phyloP scores from a whole-genome alignment of 1,284 basidiomycete genomes.

The Boletus semigastroideus region DNA sequence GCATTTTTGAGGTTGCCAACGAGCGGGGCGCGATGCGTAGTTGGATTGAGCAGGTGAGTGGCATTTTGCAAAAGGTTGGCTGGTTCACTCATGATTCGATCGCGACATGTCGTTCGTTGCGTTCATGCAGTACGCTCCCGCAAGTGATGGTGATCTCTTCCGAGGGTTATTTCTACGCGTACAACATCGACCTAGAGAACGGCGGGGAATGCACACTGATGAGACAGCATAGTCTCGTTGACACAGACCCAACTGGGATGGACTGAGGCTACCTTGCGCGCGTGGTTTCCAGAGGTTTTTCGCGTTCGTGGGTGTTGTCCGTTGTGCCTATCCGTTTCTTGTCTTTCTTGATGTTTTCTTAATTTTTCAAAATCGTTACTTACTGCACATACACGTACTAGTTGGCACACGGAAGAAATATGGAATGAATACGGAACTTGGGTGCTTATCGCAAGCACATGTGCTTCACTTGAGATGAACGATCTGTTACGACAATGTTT shows the following conservation, averaged over 20 bases:
- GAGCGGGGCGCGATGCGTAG: conserved; percentile 77
- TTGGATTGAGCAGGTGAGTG: conserved; percentile 82
- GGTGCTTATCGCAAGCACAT: too few species aligned
- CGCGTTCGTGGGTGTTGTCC: neutral
- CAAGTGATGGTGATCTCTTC: conserved; percentile 97
- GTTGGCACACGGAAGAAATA: too few species aligned
- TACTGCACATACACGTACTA: conserved; percentile 5
- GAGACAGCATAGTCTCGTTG: conserved; percentile 82
- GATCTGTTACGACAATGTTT: too few species aligned
- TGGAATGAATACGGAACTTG: too few species aligned
- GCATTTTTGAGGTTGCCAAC: conserved; percentile 89
- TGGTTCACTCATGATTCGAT: neutral
- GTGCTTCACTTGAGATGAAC: too few species aligned
- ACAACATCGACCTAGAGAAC: conserved; percentile 93
- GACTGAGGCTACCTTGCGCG: conserved; percentile 20
- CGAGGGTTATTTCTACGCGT: conserved; percentile 94
- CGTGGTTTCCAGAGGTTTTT: neutral
- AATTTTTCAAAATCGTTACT: neutral
- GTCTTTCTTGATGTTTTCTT: neutral
- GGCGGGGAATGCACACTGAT: conserved; percentile 94
- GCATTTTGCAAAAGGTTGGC: neutral
- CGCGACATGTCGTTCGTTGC: neutral
- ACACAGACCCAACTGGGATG: conserved; percentile 29
- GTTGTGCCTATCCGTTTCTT: neutral
- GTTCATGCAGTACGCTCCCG: conserved; percentile 74